Percentiles rank a stretch among this genome's conserved stretches.
Evolutionary conservation across 2,329 filamentous ascomycete species (phyloP).

Genomic region (Alternaria viburni): DNA sequence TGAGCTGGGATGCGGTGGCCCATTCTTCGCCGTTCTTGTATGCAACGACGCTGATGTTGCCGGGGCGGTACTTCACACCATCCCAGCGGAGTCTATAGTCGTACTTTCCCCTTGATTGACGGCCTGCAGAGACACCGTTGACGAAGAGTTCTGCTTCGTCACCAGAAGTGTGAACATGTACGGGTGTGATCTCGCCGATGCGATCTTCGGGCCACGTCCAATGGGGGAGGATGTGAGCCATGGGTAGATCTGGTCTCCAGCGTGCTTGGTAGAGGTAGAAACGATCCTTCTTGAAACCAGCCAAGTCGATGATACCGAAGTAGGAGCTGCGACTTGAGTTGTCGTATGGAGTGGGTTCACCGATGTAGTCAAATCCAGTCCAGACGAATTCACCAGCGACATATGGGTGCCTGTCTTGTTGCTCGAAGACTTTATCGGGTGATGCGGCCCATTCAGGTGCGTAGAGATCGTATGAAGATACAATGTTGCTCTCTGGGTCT

Average conservation of each 20-base stretch:
- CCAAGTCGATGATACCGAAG: slow-evolving; percentile 64
- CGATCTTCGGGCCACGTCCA: slow-evolving; percentile 60
- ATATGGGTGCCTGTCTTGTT: slow-evolving; percentile 57
- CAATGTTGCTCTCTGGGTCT: slow-evolving; percentile 46
- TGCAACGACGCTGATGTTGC: slow-evolving; percentile 56
- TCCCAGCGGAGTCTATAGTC: slow-evolving; percentile 63
- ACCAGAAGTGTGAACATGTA: slow-evolving; percentile 61
- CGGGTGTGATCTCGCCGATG: slow-evolving; percentile 57
- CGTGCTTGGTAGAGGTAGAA: slow-evolving; percentile 63
- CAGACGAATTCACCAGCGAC: slow-evolving; percentile 63
- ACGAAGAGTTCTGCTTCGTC: slow-evolving; percentile 64
- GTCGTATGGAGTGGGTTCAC: slow-evolving; percentile 60
- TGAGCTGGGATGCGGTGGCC: slow-evolving; percentile 53
- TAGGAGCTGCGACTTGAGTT: slow-evolving; percentile 59
- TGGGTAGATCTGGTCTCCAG: slow-evolving; percentile 57
- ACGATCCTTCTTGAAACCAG: slow-evolving; percentile 64
- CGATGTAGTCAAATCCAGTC: slow-evolving; percentile 60
- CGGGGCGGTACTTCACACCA: slow-evolving; percentile 56
- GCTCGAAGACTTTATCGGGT: slow-evolving; percentile 60
- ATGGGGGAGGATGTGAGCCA: slow-evolving; percentile 63
- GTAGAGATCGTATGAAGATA: slow-evolving; percentile 62
- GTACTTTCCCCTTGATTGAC: slow-evolving; percentile 42
- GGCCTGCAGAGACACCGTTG: slow-evolving; percentile 57
- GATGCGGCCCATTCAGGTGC: slow-evolving; percentile 55
- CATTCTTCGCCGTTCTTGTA: slow-evolving; percentile 58